A percentile compares a stretch with the other conserved stretches of the same genome.
Conservation (phyloP, 139 green algal species). For the Pleodorina starrii region DNA sequence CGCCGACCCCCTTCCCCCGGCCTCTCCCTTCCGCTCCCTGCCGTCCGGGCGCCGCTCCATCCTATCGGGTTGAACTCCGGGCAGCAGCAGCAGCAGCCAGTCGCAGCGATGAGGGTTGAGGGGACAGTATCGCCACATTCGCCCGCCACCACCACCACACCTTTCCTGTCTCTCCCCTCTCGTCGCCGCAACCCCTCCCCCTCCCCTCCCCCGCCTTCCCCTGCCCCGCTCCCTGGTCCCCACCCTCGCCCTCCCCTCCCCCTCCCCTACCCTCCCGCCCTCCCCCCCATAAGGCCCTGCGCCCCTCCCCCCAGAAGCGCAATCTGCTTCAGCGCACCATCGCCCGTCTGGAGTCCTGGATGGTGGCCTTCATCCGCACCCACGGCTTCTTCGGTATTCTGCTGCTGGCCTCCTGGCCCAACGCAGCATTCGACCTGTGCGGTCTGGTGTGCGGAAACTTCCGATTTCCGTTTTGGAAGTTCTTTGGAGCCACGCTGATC, state of each 20-base stretch:
- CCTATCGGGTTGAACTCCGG: too few species aligned
- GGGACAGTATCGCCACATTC: too few species aligned
- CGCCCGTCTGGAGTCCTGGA: slow-evolving; percentile 75
- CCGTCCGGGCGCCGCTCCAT: too few species aligned
- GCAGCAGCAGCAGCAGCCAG: too few species aligned
- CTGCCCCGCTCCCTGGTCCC: not conserved
- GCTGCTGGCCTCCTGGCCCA: slow-evolving; percentile 90
- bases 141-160: too few species aligned
- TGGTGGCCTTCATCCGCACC: slow-evolving; percentile 86
- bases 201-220: too few species aligned
- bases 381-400: slow-evolving; percentile 93
- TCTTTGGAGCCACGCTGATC: slow-evolving; percentile 89
- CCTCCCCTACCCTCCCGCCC: not conserved
- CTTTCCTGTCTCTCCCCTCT: too few species aligned
- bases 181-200: too few species aligned
- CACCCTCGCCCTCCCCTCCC: not conserved
- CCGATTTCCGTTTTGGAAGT: slow-evolving; percentile 94
- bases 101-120: too few species aligned
- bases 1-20: too few species aligned
- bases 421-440: slow-evolving; percentile 94
- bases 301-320: not conserved
- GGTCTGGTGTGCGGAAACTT: slow-evolving; percentile 94
- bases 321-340: slow-evolving; percentile 4
- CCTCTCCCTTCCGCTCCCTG: too few species aligned
- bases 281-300: not conserved